Conservation (phyloP, 257 asterid species). For the Plantago ovata region DNA sequence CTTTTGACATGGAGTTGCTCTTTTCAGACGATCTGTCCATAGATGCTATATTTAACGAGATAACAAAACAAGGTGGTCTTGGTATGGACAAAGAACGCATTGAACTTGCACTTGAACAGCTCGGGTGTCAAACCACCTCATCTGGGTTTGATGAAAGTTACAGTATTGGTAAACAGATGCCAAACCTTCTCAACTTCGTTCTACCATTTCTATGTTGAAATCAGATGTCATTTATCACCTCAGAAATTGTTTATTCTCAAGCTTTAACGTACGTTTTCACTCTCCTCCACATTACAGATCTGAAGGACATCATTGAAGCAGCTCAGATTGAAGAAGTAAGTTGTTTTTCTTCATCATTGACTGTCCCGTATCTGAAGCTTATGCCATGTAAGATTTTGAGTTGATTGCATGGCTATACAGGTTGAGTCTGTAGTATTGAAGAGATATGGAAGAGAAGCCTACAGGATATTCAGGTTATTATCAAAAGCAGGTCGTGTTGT, state of each 20-base stretch:
- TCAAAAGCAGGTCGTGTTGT: constrained; percentile 45
- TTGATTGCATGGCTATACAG: constrained; percentile 35
- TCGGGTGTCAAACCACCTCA: constrained; percentile 53
- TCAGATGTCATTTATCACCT: constrained; percentile 7
- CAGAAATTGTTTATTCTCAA: not conserved
- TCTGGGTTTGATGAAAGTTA: constrained; percentile 48
- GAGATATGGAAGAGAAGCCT: constrained; percentile 85
- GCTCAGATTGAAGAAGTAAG: constrained; percentile 84
- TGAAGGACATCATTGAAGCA: constrained; percentile 59
- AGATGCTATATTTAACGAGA: constrained; percentile 65
- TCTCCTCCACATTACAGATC: constrained; percentile 47
- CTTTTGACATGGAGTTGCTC: constrained; percentile 12
- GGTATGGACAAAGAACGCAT: constrained; percentile 63
- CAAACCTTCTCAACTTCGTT: constrained; percentile 14
- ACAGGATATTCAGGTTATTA: constrained; percentile 75
- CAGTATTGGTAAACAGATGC: constrained; percentile 50
- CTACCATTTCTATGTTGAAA: constrained; percentile 8
- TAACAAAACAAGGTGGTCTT: constrained; percentile 69
- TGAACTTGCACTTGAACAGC: constrained; percentile 54
- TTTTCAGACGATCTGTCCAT: constrained; percentile 58
- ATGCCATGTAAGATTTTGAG: constrained; percentile 17
- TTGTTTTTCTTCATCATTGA: constrained; percentile 16
- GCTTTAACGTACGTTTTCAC: constrained; percentile 21
- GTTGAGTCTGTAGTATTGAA: constrained; percentile 76
- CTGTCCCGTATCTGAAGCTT: constrained; percentile 9